These are phyloP conservation scores for Trichophyton schoenleinii DNA, from an alignment of 2,329 filamentous ascomycete genomes.

Conservation along the genomic window DNA sequence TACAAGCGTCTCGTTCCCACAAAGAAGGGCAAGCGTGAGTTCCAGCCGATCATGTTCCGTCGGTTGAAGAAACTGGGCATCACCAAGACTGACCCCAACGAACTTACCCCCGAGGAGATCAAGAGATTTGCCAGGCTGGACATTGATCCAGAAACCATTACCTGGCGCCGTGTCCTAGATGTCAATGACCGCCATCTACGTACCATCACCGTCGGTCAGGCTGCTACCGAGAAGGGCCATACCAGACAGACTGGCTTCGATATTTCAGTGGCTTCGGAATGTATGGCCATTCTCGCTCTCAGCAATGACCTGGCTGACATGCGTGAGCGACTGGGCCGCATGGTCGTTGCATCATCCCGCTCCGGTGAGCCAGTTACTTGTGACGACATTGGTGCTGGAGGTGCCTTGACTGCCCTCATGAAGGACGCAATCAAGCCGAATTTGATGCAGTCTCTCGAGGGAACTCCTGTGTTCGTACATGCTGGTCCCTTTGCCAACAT, in stretches of 20 bases:
- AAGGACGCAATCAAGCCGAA: conserved; percentile 98
- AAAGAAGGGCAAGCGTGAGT: conserved; percentile 81
- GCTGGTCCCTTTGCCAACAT: conserved; percentile 98
- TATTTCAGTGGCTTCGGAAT: conserved; percentile 93
- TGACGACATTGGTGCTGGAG: conserved; percentile 86
- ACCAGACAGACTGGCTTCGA: conserved; percentile 87
- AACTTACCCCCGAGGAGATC: conserved; percentile 83
- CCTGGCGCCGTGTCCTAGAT: conserved; percentile 89
- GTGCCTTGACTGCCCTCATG: conserved; percentile 88
- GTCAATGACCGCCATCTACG: conserved; percentile 93
- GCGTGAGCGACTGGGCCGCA: conserved; percentile 82
- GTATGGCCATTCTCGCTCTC: conserved; percentile 94
- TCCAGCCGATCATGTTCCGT: conserved; percentile 82
- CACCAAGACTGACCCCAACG: conserved; percentile 82
- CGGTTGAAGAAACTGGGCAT: conserved; percentile 93
- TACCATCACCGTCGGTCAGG: conserved; percentile 76
- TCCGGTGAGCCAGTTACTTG: conserved; percentile 85
- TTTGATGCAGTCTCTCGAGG: conserved; percentile 95
- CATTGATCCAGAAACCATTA: conserved; percentile 93
- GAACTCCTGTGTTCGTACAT: conserved; percentile 94
- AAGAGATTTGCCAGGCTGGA: conserved; percentile 80
- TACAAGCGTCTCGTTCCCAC: conserved; percentile 77
- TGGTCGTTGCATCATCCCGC: conserved; percentile 85
- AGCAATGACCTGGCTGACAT: conserved; percentile 80
- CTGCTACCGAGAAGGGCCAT: conserved; percentile 79